Conservation (phyloP, 2,329 filamentous ascomycete species). For the Daldinia eschscholtzii region DNA sequence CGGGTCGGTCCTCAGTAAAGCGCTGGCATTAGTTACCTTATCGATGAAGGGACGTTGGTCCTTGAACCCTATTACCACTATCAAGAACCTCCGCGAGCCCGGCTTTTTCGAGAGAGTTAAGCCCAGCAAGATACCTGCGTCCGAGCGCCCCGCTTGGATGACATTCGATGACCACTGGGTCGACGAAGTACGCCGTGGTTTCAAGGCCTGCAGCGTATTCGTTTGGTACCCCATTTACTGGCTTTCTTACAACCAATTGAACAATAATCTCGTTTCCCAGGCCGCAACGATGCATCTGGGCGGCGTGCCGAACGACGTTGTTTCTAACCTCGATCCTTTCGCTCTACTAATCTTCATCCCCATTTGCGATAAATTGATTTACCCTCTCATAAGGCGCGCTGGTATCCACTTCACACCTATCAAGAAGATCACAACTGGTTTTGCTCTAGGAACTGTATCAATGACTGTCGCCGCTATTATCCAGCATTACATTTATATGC, state of each 20-base stretch:
- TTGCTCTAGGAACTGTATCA: slow-evolving; percentile 72
- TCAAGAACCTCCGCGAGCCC: slow-evolving; percentile 55
- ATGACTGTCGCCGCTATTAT: slow-evolving; percentile 70
- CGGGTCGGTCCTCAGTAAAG: slow-evolving; percentile 78
- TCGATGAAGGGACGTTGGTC: slow-evolving; percentile 75
- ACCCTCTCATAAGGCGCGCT: slow-evolving; percentile 73
- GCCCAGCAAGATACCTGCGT: slow-evolving; percentile 70
- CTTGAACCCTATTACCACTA: slow-evolving; percentile 64
- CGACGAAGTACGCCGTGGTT: slow-evolving; percentile 78
- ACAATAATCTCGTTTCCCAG: slow-evolving; percentile 72
- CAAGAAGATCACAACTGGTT: slow-evolving; percentile 79
- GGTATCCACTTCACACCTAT: slow-evolving; percentile 79
- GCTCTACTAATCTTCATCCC: slow-evolving; percentile 82
- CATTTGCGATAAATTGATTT: slow-evolving; percentile 75
- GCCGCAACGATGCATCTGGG: slow-evolving; percentile 74
- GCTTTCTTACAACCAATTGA: slow-evolving; percentile 71
- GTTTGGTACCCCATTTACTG: slow-evolving; percentile 76
- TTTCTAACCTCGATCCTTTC: slow-evolving; percentile 81
- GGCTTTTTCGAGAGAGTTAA: slow-evolving; percentile 76
- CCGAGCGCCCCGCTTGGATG: slow-evolving; percentile 77
- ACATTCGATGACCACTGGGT: slow-evolving; percentile 87
- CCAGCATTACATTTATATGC: slow-evolving; percentile 74
- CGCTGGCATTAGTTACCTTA: slow-evolving; percentile 69
- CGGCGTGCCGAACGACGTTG: slow-evolving; percentile 81
- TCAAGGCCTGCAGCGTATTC: slow-evolving; percentile 78